phyloP scores from a whole-genome alignment of 192 early-diverging fungal genomes.

The Pilaira anomala region DNA sequence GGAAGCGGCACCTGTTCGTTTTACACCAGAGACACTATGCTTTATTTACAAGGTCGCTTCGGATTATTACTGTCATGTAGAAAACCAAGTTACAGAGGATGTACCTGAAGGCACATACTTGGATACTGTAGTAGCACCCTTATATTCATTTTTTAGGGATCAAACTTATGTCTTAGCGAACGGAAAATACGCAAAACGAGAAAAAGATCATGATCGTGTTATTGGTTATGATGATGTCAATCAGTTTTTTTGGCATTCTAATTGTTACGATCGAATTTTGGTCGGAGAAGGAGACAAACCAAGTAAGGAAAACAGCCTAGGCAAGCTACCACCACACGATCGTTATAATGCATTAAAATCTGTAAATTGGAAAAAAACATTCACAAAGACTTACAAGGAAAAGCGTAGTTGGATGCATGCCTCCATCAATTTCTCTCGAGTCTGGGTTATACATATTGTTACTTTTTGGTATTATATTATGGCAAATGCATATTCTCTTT shows the following conservation, averaged over 20 bases:
- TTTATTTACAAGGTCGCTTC: constrained; percentile 74
- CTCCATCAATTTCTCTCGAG: constrained; percentile 78
- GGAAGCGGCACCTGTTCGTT: constrained; percentile 72
- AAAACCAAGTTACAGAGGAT: constrained; percentile 42
- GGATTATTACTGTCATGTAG: constrained; percentile 54
- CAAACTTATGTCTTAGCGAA: constrained; percentile 69
- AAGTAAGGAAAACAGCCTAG: constrained; percentile 55
- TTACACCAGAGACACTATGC: constrained; percentile 71
- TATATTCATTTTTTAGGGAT: constrained; percentile 72
- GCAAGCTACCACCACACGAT: constrained; percentile 56
- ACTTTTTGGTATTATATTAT: constrained; percentile 80
- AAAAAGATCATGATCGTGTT: constrained; percentile 70
- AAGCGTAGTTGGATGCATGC: constrained; percentile 81
- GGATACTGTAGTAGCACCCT: constrained; percentile 61
- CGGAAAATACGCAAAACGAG: constrained; percentile 69
- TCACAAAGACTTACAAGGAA: constrained; percentile 82
- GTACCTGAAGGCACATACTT: constrained; percentile 69
- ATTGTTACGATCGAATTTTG: constrained; percentile 39
- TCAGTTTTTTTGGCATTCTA: constrained; percentile 77
- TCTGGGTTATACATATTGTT: constrained; percentile 82
- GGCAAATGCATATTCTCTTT: constrained; percentile 65
- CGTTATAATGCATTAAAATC: constrained; percentile 60
- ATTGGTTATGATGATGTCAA: constrained; percentile 86
- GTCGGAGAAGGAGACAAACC: not conserved
- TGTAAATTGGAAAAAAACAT: constrained; percentile 68